Conservation (phyloP, 495 filamentous ascomycete species). For the Neurospora sp. region DNA sequence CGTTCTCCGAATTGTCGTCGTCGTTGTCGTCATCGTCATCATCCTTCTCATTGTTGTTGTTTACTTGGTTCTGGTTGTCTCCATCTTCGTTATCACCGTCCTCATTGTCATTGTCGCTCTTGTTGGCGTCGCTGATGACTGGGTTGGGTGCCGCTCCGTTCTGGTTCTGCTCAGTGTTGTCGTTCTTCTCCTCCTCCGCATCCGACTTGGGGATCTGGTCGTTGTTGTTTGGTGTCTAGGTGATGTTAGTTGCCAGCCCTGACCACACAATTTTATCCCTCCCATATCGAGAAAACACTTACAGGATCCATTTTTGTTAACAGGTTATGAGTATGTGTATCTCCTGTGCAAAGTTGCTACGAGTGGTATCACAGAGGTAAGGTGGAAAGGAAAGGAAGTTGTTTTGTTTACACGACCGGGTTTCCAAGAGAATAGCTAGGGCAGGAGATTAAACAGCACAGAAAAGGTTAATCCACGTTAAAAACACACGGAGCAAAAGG, state of each 20-base stretch:
- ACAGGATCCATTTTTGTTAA: constrained; percentile 17
- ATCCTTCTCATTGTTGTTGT: background rate
- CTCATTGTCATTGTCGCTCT: constrained; percentile 5
- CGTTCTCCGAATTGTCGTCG: constrained; percentile 4
- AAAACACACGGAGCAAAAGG: background rate
- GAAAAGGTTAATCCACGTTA: background rate
- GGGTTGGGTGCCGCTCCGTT: constrained; percentile 1
- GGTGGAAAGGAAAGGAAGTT: background rate
- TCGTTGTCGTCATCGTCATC: constrained; percentile 8
- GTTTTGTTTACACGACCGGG: background rate
- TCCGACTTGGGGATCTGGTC: constrained; percentile 10
- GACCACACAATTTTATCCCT: background rate
- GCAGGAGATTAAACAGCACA: background rate
- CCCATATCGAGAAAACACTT: background rate
- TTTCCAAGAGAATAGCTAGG: background rate
- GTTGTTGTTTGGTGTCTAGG: constrained; percentile 7
- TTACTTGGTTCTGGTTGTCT: constrained; percentile 10
- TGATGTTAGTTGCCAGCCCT: background rate
- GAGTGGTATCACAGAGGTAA: background rate
- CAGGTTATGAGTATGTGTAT: background rate
- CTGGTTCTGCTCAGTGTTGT: constrained; percentile 1
- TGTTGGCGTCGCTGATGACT: background rate
- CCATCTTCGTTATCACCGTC: constrained; percentile 7
- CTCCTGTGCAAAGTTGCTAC: background rate
- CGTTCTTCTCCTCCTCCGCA: constrained; percentile 9